Evolutionary conservation across 1,139 yeast genomes (phyloP).

Genomic region (Geotrichum cucujoidarum): DNA sequence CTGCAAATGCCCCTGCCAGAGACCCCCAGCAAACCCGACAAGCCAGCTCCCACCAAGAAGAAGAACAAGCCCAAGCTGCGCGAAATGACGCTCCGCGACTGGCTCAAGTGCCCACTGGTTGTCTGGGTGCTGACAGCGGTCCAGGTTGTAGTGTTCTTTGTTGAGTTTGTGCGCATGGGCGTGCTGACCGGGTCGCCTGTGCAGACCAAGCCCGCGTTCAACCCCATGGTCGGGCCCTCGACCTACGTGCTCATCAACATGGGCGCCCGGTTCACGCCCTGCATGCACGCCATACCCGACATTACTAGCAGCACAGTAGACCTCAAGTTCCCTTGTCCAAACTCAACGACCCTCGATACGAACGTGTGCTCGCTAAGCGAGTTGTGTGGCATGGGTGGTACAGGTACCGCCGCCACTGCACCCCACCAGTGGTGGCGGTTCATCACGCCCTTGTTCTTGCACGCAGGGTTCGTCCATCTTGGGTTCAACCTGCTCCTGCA

Average conservation of each 20-base stretch:
- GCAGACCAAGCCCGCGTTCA: constrained; percentile 66
- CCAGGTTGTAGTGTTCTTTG: constrained; percentile 58
- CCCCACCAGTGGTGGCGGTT: constrained; percentile 68
- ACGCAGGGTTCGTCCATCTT: constrained; percentile 70
- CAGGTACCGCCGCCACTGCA: constrained; percentile 29
- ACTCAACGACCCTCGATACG: constrained; percentile 52
- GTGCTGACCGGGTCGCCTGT: constrained; percentile 60
- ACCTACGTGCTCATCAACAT: constrained; percentile 58
- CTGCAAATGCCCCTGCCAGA: no score
- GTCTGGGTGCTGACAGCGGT: constrained; percentile 37
- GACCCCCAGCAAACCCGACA: neutral
- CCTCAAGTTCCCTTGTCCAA: constrained; percentile 62
- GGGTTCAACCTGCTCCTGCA: constrained; percentile 61
- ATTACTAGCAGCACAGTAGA: constrained; percentile 44
- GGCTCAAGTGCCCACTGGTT: constrained; percentile 30
- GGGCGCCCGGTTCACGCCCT: constrained; percentile 71
- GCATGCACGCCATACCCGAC: constrained; percentile 54
- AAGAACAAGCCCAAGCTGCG: neutral
- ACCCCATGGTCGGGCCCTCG: constrained; percentile 82
- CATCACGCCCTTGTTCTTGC: constrained; percentile 66
- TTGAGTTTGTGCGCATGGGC: constrained; percentile 59
- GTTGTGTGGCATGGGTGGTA: constrained; percentile 54
- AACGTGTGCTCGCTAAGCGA: constrained; percentile 55
- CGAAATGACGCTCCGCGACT: neutral
- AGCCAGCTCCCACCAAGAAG: no score